A percentile compares a stretch with the other conserved stretches of the same genome.
These are phyloP conservation scores for Aschersonia sp. DNA, from an alignment of 2,329 filamentous ascomycete species.

Conservation along the genomic window DNA sequence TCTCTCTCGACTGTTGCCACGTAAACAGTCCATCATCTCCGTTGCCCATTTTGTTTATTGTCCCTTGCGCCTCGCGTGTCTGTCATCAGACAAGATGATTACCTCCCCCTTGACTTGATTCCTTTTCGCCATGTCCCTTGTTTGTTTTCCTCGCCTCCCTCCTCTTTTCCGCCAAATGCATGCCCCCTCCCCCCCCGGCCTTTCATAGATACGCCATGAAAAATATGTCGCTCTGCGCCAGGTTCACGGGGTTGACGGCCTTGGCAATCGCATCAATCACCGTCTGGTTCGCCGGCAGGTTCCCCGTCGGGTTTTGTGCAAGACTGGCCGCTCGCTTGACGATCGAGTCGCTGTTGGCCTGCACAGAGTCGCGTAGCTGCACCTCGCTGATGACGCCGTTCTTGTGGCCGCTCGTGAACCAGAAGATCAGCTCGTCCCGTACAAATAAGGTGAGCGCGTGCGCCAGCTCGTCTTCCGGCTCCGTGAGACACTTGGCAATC, in stretches of 20 bases:
- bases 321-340: conserved; percentile 81
- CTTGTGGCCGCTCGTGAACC: conserved; percentile 74
- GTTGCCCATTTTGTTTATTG: no score
- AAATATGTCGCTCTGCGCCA: conserved; percentile 78
- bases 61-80: not conserved
- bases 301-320: conserved; percentile 63
- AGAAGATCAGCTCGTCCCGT: conserved; percentile 94
- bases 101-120: not conserved
- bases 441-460: conserved; percentile 92
- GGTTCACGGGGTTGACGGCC: conserved; percentile 80
- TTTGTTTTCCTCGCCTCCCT: not conserved
- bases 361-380: conserved; percentile 65
- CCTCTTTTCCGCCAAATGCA: not conserved
- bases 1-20: no score
- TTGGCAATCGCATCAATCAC: conserved; percentile 89
- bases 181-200: not conserved
- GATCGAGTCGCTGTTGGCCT: conserved; percentile 77
- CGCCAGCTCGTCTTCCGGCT: conserved; percentile 81
- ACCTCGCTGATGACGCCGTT: conserved; percentile 33
- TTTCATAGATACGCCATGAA: conserved; percentile 91
- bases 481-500: conserved; percentile 84
- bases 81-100: not conserved
- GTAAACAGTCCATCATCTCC: not conserved
- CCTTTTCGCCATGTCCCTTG: not conserved
- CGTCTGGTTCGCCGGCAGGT: conserved; percentile 89